Conservation (phyloP, 164 flowering plant species). For the Brasenia schreberi region DNA sequence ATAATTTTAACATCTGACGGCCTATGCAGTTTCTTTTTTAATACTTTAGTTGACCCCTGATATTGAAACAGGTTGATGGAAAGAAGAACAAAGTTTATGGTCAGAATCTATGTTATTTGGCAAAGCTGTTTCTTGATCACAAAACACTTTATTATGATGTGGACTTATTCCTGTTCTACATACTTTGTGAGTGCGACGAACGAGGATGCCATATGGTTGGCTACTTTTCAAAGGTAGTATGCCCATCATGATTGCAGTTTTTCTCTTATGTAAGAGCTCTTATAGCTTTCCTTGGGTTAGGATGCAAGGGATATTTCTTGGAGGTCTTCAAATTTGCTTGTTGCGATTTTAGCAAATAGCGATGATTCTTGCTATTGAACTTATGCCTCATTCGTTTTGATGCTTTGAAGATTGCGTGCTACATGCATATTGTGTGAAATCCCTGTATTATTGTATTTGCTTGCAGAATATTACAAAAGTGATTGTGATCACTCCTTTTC, state of each 20-base stretch:
- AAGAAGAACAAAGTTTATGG: slow-evolving; percentile 98
- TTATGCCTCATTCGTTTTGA: too few species aligned
- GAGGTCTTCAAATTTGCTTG: too few species aligned
- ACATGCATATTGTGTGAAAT: too few species aligned
- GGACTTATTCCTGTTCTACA: slow-evolving; percentile 83
- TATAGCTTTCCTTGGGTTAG: not conserved
- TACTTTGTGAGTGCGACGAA: slow-evolving; percentile 97
- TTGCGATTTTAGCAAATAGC: too few species aligned
- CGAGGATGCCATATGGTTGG: slow-evolving; percentile 99
- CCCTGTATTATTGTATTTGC: too few species aligned
- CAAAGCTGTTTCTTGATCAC: slow-evolving; percentile 96
- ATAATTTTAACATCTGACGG: too few species aligned
- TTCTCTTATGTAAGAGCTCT: too few species aligned
- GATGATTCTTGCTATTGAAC: too few species aligned
- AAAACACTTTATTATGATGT: slow-evolving; percentile 99
- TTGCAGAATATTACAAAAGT: too few species aligned
- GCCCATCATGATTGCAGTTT: not conserved
- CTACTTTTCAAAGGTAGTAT: slow-evolving; percentile 86
- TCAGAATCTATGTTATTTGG: slow-evolving; percentile 91
- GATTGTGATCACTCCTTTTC: too few species aligned
- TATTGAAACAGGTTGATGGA: slow-evolving; percentile 79
- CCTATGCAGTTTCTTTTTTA: not conserved
- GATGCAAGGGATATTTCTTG: not conserved
- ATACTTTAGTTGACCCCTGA: not conserved
- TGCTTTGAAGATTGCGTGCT: too few species aligned